Percentiles rank a stretch among this genome's conserved stretches.
Evolutionary conservation across 2,329 filamentous ascomycete genomes (phyloP).

Genomic region (Colletotrichum camelliae): DNA sequence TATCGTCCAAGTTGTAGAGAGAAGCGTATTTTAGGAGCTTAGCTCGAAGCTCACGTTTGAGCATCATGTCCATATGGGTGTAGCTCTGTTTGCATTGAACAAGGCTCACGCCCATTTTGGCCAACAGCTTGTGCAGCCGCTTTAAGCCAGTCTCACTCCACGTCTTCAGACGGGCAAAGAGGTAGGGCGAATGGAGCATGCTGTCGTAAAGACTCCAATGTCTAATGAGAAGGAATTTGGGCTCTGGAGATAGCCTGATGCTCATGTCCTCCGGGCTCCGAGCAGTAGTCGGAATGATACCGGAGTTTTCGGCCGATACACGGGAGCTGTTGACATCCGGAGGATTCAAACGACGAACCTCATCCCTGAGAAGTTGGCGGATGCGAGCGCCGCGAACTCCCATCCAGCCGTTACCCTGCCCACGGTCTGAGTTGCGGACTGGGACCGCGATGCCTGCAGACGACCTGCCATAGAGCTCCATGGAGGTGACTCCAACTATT

Average conservation of each 20-base stretch:
- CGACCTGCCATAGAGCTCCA: conserved; percentile 88
- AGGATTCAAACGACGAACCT: conserved; percentile 92
- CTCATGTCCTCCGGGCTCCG: conserved; percentile 89
- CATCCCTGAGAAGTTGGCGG: conserved; percentile 85
- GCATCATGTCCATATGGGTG: conserved; percentile 97
- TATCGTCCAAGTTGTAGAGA: conserved; percentile 90
- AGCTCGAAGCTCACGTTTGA: conserved; percentile 85
- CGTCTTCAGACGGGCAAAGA: conserved; percentile 89
- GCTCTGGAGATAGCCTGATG: conserved; percentile 92
- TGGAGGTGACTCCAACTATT: conserved; percentile 93
- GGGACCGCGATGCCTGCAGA: conserved; percentile 77
- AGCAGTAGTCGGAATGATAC: conserved; percentile 89
- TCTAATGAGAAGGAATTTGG: conserved; percentile 87
- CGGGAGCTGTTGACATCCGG: conserved; percentile 69
- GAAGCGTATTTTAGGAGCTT: conserved; percentile 91
- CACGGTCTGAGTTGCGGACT: conserved; percentile 60
- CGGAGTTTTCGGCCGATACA: conserved; percentile 69
- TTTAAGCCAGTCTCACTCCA: conserved; percentile 93
- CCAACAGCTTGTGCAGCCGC: conserved; percentile 88
- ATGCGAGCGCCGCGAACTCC: conserved; percentile 83
- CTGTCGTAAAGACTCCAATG: conserved; percentile 99
- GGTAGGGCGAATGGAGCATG: conserved; percentile 96
- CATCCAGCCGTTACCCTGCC: conserved; percentile 73
- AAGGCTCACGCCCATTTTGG: conserved; percentile 97
- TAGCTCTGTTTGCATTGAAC: conserved; percentile 95